These are phyloP conservation scores for Boletus rufocinnamomeus DNA, from an alignment of 768 basidiomycete genomes.

Conservation along the genomic window DNA sequence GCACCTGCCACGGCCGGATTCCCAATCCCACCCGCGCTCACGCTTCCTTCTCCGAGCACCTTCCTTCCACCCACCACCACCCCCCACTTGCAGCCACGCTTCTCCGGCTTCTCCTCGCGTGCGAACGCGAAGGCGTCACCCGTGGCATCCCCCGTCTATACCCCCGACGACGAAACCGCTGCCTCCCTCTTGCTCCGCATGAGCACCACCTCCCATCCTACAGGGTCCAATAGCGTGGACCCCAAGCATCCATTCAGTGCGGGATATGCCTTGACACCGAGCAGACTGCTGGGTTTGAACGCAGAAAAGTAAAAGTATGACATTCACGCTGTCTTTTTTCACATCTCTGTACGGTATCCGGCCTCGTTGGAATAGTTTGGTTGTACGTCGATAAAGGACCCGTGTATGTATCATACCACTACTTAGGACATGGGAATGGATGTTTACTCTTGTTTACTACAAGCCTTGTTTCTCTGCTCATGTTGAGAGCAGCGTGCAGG, in stretches of 20 bases:
- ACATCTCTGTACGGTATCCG: not conserved
- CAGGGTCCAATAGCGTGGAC: not conserved
- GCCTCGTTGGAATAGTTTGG: not conserved
- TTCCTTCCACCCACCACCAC: conserved; percentile 10
- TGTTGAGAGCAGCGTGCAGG: conserved; percentile 8
- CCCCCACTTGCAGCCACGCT: conserved; percentile 22
- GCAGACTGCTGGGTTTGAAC: conserved; percentile 27
- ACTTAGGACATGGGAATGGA: too few relatives aligned
- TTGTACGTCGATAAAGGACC: conserved; percentile 3
- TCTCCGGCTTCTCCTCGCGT: conserved; percentile 26
- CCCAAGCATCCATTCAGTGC: not conserved
- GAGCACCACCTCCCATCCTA: conserved; percentile 35
- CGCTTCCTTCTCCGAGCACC: conserved; percentile 38
- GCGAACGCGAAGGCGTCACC: conserved; percentile 23
- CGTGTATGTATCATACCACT: conserved; percentile 9
- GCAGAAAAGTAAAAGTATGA: conserved; percentile 10
- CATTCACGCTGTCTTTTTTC: not conserved
- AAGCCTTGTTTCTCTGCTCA: not conserved
- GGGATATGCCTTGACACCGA: conserved; percentile 28
- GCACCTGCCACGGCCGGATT: conserved; percentile 38
- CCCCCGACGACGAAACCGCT: conserved; percentile 69
- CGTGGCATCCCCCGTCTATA: conserved; percentile 26
- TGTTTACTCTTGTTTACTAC: conserved; percentile 18
- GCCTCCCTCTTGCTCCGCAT: conserved; percentile 70
- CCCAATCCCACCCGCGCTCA: conserved; percentile 44